Conservation (phyloP, 2,329 filamentous ascomycete genomes). For the Exophiala oligosperma region DNA sequence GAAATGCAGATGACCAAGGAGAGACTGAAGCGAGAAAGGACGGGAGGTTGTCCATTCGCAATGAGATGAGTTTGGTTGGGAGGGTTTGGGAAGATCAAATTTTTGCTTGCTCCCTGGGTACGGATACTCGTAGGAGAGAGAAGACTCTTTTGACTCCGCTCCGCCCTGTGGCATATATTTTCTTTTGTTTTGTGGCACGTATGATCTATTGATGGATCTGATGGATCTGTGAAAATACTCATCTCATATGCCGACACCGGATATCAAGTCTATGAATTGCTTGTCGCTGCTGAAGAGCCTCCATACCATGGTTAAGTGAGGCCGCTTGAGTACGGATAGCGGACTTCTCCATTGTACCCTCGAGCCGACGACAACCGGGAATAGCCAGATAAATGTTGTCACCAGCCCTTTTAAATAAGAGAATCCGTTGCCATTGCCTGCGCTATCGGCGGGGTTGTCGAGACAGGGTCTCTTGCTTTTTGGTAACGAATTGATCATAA, state of each 20-base stretch:
- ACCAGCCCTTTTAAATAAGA: not conserved
- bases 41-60: slow-evolving; percentile 52
- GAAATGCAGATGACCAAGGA: slow-evolving; percentile 46
- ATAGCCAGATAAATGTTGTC: slow-evolving; percentile 7
- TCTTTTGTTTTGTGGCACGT: not conserved
- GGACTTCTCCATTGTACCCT: slow-evolving; percentile 17
- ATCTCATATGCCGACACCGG: no score
- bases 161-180: not conserved
- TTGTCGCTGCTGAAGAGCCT: no score
- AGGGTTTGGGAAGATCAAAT: not conserved
- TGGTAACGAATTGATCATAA: no score
- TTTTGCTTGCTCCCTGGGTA: no score
- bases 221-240: no score
- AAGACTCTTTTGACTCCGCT: not conserved
- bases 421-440: not conserved
- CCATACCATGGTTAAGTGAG: no score
- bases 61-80: slow-evolving; percentile 6
- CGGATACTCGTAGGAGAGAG: not conserved
- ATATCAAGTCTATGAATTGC: no score
- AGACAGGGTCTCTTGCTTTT: not conserved
- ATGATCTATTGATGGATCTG: no score
- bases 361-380: slow-evolving; percentile 10
- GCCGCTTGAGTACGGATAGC: not conserved
- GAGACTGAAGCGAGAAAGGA: slow-evolving; percentile 39
- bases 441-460: not conserved